Conservation (phyloP, 495 filamentous ascomycete genomes). For the Tuber calosporum region DNA sequence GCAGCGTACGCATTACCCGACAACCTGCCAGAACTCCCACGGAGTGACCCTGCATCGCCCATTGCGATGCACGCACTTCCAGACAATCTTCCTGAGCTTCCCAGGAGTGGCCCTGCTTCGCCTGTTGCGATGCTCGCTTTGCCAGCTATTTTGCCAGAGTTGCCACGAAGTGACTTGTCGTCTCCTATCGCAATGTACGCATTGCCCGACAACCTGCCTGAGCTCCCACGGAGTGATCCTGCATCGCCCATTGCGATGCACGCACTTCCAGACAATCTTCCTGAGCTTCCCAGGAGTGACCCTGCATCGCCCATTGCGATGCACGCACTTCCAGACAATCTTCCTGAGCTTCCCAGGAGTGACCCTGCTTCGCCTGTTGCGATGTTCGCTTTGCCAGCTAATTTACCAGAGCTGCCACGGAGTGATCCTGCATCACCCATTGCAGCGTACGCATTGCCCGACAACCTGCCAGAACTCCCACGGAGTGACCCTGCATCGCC, state of each 20-base stretch:
- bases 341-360: slow-evolving; percentile 19
- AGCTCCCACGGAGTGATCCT: slow-evolving; percentile 16
- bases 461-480: slow-evolving; percentile 18
- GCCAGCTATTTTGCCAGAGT: neutral
- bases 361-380: slow-evolving; percentile 11
- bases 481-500: slow-evolving; percentile 5
- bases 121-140: neutral
- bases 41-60: neutral
- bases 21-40: slow-evolving; percentile 12
- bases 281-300: neutral
- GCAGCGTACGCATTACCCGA: neutral
- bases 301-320: neutral
- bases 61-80: neutral
- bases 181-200: neutral
- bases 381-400: neutral
- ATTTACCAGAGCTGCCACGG: neutral
- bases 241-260: slow-evolving; percentile 4
- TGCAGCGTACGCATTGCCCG: neutral
- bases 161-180: neutral
- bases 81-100: slow-evolving; percentile 20
- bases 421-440: neutral
- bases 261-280: neutral
- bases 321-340: neutral
- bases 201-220: slow-evolving; percentile 13
- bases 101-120: slow-evolving; percentile 10